Base-by-base conservation (phyloP, 2,329 filamentous ascomycete species). In the Sporothrix phasma region DNA sequence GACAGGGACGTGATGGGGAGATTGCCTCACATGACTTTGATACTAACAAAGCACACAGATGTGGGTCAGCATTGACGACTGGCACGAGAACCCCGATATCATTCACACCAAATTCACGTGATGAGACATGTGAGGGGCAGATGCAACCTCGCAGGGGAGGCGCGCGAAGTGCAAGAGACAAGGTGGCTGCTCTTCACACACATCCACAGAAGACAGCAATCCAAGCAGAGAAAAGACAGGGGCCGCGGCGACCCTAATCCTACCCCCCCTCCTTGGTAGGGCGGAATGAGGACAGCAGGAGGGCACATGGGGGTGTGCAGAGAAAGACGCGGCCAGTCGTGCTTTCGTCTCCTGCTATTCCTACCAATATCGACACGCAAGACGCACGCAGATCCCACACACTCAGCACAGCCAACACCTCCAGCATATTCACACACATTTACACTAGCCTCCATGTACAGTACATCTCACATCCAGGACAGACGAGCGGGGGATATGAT, bases 11-110 rank as follows among this genome's bases (percentile, higher is more conserved):
- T 19, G 31, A n/a, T n/a, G n/a, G n/a, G n/a, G n/a, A 22, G 8
- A 19, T 17, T 39, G 11, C 34, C 17, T 15, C 49, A 13, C 31
- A 8, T 64, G 10, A 19, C n/a, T 19, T 15, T 19, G 8, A 45
- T 41, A 51, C 59, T 51, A 22, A 65, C 47, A 39, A 65, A 11
- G 13, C n/a, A 29, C 49, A 64, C 74, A 96, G 93, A 99, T 99
- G 94, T 97, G 94, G 92, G 94, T 99, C 73, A 96, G 92, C 77
- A 93, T 96, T 74, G 94, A 97, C 74, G 94, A 99, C 80, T 99
- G 94, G 94, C 94, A 99, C 75, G 94, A 99, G 82, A 96, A 99
- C 74, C 94, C 94, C 19, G 93, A 99, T 73, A 94, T 99, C 72
- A 97, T 99, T 74, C 93, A 97, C 78, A 94, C 91, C 73, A 97